Conservation (phyloP, 164 flowering plant genomes). For the Liriodendron chinense region DNA sequence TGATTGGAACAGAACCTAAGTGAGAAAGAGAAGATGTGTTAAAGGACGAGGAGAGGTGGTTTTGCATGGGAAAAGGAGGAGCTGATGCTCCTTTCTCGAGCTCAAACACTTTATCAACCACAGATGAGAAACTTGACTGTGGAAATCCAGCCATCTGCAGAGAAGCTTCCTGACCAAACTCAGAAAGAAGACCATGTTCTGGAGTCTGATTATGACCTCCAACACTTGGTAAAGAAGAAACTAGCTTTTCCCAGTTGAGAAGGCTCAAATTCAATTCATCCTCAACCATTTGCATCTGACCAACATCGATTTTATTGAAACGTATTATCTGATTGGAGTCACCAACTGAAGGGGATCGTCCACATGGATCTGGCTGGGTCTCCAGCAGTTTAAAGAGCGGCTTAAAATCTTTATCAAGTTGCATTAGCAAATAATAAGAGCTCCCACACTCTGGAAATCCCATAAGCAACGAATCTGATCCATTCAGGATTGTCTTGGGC, state of each 20-base stretch:
- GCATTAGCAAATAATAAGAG: conserved; percentile 82
- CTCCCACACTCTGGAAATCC: conserved; percentile 88
- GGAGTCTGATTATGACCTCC: conserved; percentile 39
- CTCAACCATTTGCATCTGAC: conserved; percentile 69
- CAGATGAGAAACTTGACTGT: conserved; percentile 63
- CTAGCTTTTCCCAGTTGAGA: conserved; percentile 44
- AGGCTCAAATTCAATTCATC: conserved; percentile 81
- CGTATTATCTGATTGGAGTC: conserved; percentile 52
- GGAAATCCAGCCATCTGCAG: conserved; percentile 27
- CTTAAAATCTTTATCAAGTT: conserved; percentile 82
- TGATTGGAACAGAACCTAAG: conserved; percentile 41
- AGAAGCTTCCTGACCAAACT: conserved; percentile 44
- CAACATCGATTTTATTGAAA: conserved; percentile 60
- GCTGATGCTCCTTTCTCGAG: conserved; percentile 62
- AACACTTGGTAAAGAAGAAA: conserved; percentile 37
- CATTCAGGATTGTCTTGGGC: conserved; percentile 57
- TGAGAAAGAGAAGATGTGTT: conserved; percentile 44
- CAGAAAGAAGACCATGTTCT: conserved; percentile 49
- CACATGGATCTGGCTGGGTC: conserved; percentile 54
- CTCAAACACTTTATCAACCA: conserved; percentile 91
- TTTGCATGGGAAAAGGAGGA: conserved; percentile 34
- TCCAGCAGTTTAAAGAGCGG: conserved; percentile 76
- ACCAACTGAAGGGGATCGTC: conserved; percentile 36
- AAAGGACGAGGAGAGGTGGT: conserved; percentile 36
- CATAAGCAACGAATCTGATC: conserved; percentile 61